Base-by-base conservation (phyloP, 23 red algal species). In the Gracilaria domingensis region DNA sequence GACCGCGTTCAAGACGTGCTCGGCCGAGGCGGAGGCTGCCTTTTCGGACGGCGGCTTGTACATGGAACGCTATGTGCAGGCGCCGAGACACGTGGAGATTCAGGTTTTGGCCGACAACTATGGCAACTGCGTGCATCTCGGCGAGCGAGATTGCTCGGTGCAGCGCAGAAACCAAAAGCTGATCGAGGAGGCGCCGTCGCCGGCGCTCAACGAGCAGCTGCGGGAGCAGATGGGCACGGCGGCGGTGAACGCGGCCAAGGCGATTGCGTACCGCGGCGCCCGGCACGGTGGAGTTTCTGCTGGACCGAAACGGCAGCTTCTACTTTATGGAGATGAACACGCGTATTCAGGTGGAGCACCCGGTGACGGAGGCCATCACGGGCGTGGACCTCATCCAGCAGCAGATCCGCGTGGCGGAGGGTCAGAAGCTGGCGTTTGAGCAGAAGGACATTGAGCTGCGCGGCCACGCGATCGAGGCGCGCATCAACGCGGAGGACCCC, bases 251-350 rank as follows among this genome's bases (percentile, higher is more conserved):
- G 97, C 97, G 16, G 97, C 97, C 20, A 73, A 85, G 86, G 91
- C 91, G 6, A 93, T 99, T 77, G 66, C 65, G n/a, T 99, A 99
- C 80, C 79, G 79, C 40, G 93, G 93, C 21, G 97, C 97, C n/a
- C 23, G 97, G 97, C 18, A 99, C 97, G 20, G 97, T 99, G 30
- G 97, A 99, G 88, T 99, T 99, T 85, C 53, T 99, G 70, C 79
- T 96, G 85, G 94, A 96, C 47, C 78, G 75, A 18, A 42, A 49
- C 69, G 95, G 91, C 18, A 79, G 94, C 35, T 93, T 95, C 76
- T 99, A 91, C 76, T 99, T 99, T 81, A 95, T 99, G 97, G 97
- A 99, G 66, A 96, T 96, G 94, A 99, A 99, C 83, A 99, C 97
- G 37, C 86, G 97, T 16, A 90, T 99, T 76, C 97, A 99, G 88